Evolutionary conservation across 148 eudicot genomes (phyloP).

Genomic region (Chenopodium formosanum): DNA sequence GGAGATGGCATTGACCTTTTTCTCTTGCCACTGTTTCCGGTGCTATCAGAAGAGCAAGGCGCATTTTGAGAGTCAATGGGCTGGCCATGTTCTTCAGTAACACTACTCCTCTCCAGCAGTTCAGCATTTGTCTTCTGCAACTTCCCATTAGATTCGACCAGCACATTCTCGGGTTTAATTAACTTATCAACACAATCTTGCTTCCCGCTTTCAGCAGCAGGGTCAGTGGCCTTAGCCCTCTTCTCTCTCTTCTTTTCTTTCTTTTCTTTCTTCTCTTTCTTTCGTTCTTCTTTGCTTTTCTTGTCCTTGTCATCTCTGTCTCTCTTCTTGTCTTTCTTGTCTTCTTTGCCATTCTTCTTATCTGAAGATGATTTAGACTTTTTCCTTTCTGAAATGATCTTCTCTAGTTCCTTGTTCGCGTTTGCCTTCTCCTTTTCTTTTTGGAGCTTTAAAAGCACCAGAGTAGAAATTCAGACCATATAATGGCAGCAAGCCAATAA

Average conservation of each 20-base stretch:
- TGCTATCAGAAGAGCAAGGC: slow-evolving; percentile 72
- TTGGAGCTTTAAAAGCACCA: slow-evolving; percentile 98
- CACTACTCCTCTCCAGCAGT: slow-evolving; percentile 53
- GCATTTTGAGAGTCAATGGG: slow-evolving; percentile 38
- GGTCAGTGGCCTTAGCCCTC: slow-evolving; percentile 21
- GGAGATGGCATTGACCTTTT: slow-evolving; percentile 33
- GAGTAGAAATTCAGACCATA: slow-evolving; percentile 59
- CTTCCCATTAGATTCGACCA: neutral
- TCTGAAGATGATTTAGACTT: slow-evolving; percentile 22
- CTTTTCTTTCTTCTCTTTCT: slow-evolving; percentile 6
- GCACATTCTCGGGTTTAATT: slow-evolving; percentile 2
- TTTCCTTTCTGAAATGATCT: neutral
- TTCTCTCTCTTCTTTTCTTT: slow-evolving; percentile 16
- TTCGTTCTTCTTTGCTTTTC: slow-evolving; percentile 3
- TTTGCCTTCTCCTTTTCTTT: slow-evolving; percentile 48
- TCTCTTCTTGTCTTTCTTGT: slow-evolving; percentile 32
- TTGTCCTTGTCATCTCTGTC: neutral
- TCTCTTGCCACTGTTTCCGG: slow-evolving; percentile 73
- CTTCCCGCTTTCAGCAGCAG: slow-evolving; percentile 19
- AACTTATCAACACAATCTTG: slow-evolving; percentile 23
- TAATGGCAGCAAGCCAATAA: slow-evolving; percentile 33
- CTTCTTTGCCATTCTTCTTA: slow-evolving; percentile 30
- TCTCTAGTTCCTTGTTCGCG: slow-evolving; percentile 31
- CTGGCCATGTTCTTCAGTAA: slow-evolving; percentile 71
- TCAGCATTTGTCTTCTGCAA: slow-evolving; percentile 25